Conservation (phyloP, 2,329 filamentous ascomycete species). For the Aspergillus pseudotamarii region DNA sequence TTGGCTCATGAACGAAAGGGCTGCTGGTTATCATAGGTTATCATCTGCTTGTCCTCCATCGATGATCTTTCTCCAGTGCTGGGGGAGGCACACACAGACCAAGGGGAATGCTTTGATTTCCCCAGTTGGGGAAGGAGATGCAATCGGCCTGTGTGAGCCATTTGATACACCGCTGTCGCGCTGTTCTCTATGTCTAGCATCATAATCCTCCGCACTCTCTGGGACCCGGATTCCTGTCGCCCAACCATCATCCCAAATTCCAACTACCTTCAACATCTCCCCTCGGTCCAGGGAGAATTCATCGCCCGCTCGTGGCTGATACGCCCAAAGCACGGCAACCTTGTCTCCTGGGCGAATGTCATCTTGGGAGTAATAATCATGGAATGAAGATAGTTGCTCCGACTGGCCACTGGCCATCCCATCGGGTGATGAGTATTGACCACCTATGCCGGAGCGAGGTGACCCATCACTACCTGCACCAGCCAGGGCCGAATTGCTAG, state of each 20-base stretch:
- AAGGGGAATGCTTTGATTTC: conserved; percentile 98
- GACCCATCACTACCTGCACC: conserved; percentile 68
- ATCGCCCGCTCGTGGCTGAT: conserved; percentile 88
- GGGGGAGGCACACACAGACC: conserved; percentile 91
- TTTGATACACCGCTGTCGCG: conserved; percentile 93
- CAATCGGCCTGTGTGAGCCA: conserved; percentile 63
- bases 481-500: conserved; percentile 76
- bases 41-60: conserved; percentile 68
- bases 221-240: conserved; percentile 85
- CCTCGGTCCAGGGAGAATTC: conserved; percentile 92
- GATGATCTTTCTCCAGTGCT: conserved; percentile 96
- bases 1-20: conserved; percentile 16
- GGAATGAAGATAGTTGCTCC: conserved; percentile 94
- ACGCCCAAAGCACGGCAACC: conserved; percentile 92
- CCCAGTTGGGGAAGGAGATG: conserved; percentile 67
- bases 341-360: conserved; percentile 91
- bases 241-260: conserved; percentile 99
- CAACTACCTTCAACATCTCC: conserved; percentile 97
- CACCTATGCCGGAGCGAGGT: conserved; percentile 67
- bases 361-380: conserved; percentile 97
- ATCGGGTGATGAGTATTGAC: conserved; percentile 80
- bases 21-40: conserved; percentile 21
- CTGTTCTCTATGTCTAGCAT: conserved; percentile 72
- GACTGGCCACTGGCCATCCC: conserved; percentile 86
- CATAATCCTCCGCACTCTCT: conserved; percentile 87